Evolutionary conservation across 2,329 filamentous ascomycete genomes (phyloP).

Genomic region (Beauveria australis): DNA sequence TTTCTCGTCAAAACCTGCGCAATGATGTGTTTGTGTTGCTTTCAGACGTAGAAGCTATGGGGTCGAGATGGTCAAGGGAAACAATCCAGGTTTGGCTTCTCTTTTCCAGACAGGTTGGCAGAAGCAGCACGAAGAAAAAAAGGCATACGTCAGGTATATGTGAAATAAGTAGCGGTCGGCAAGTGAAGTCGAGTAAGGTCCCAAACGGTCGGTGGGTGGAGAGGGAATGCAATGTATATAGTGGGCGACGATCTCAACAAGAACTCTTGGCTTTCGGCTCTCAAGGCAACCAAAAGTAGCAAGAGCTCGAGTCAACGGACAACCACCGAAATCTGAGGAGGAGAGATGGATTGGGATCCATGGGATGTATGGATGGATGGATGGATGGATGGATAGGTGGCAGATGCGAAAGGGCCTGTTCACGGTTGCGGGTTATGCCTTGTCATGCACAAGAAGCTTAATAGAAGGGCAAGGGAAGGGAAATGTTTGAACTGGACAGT

Average conservation of each 20-base stretch:
- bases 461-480: constrained; percentile 4
- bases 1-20: neutral
- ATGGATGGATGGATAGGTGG: neutral
- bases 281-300: neutral
- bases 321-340: neutral
- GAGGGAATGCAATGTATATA: constrained; percentile 8
- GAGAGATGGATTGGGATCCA: neutral
- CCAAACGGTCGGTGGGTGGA: neutral
- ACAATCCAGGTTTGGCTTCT: neutral
- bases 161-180: neutral
- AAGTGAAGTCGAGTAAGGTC: neutral
- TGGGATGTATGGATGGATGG: neutral
- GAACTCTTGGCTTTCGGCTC: constrained; percentile 4
- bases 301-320: constrained; percentile 1
- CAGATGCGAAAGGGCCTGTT: neutral
- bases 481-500: neutral
- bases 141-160: neutral
- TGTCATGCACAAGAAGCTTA: constrained; percentile 9
- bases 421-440: constrained; percentile 3
- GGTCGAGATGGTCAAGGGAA: neutral
- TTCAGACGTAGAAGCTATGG: neutral
- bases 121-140: neutral
- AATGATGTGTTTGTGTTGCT: neutral
- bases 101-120: neutral
- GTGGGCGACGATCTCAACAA: constrained; percentile 7